Conservation (phyloP, 2,329 filamentous ascomycete genomes). For the Arthroderma uncinatum region DNA sequence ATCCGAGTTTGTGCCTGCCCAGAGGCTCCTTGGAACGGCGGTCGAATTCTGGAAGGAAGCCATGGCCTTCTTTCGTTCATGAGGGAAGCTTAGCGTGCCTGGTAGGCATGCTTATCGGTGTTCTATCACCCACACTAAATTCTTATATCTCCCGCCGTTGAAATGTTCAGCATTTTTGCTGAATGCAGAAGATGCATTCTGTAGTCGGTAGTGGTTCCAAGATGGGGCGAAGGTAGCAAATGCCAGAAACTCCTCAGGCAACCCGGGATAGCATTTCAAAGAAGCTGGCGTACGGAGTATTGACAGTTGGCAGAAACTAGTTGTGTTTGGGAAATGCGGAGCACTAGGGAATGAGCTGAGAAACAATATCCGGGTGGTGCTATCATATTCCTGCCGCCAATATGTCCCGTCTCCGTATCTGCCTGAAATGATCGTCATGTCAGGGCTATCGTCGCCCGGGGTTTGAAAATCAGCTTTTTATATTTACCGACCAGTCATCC, state of each 20-base stretch:
- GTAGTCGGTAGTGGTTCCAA: too few species aligned
- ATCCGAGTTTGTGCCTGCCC: neutral
- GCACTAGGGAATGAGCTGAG: neutral
- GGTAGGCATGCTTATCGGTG: neutral
- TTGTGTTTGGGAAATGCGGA: neutral
- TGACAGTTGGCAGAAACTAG: neutral
- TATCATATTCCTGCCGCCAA: neutral
- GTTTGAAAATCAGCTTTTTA: neutral
- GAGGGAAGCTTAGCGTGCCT: neutral
- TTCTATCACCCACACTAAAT: neutral
- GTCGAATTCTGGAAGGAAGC: neutral
- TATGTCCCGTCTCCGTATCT: neutral
- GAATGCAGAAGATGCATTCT: too few species aligned
- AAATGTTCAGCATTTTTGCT: neutral
- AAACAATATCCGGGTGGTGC: neutral
- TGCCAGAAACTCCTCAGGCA: too few species aligned
- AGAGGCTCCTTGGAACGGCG: neutral
- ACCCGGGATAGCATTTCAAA: neutral
- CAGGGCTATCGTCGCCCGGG: neutral
- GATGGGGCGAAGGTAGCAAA: too few species aligned
- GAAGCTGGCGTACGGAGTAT: neutral
- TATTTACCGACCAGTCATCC: neutral
- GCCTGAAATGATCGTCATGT: conserved; percentile 1
- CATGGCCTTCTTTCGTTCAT: neutral
- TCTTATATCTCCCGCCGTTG: neutral